phyloP scores from a whole-genome alignment of 2,329 filamentous ascomycete genomes.

The Colletotrichum australisinense region DNA sequence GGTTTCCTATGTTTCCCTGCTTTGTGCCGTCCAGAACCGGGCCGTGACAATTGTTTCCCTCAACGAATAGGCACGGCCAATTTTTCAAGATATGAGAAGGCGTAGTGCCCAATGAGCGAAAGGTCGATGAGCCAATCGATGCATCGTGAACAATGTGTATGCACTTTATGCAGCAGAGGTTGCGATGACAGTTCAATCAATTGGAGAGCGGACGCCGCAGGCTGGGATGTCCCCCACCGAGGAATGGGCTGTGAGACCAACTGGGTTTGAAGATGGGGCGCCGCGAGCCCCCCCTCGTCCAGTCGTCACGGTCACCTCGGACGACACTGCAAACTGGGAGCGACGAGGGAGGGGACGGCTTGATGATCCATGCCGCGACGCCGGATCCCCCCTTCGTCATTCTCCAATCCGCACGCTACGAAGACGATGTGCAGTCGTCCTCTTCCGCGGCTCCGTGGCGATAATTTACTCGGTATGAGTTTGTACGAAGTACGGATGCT shows the following conservation, averaged over 20 bases:
- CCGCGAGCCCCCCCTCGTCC: slow-evolving; percentile 14
- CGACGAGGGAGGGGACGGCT: slow-evolving; percentile 7
- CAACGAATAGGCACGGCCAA: too few relatives aligned
- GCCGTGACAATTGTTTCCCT: too few relatives aligned
- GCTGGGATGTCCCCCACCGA: slow-evolving; percentile 15
- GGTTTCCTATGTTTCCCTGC: background rate
- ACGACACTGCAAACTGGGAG: slow-evolving; percentile 23
- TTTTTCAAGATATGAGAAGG: too few relatives aligned
- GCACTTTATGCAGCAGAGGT: background rate
- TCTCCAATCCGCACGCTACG: background rate
- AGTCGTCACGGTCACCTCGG: slow-evolving; percentile 16
- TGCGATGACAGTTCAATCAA: too few relatives aligned
- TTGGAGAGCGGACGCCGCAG: background rate
- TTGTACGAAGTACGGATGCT: background rate
- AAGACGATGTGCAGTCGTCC: background rate
- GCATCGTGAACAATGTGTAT: background rate
- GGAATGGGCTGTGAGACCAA: slow-evolving; percentile 25
- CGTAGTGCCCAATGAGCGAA: too few relatives aligned
- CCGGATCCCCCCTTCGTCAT: background rate
- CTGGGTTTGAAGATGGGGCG: slow-evolving; percentile 27
- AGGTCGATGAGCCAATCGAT: background rate
- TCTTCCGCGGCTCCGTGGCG: background rate
- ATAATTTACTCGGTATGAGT: background rate
- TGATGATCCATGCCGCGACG: slow-evolving; percentile 24
- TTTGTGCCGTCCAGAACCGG: too few relatives aligned